These are phyloP conservation scores for Kitagawia praeruptora DNA, from an alignment of 129 eudicot genomes.

Conservation along the genomic window DNA sequence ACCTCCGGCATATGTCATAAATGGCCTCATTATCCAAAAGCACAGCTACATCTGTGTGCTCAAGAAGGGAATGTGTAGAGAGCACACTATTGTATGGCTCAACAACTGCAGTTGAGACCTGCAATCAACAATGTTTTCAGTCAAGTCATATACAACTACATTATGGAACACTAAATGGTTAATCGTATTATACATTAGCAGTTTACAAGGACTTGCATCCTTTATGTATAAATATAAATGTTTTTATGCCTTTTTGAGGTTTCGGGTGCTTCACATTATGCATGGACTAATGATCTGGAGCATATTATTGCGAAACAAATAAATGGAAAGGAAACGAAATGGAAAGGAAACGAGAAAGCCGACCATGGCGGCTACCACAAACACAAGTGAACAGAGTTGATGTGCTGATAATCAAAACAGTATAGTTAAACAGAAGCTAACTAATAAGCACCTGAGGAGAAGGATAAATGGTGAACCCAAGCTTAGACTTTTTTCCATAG, in stretches of 20 bases:
- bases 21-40: constrained; percentile 94
- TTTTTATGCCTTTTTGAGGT: background rate
- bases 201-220: background rate
- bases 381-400: background rate
- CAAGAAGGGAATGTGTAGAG: constrained; percentile 90
- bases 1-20: constrained; percentile 78
- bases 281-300: background rate
- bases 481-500: constrained; percentile 97
- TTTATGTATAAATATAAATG: too few species aligned
- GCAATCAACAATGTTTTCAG: constrained; percentile 11
- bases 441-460: constrained; percentile 79
- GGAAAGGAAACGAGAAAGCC: background rate
- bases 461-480: constrained; percentile 96
- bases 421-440: background rate
- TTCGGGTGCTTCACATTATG: background rate
- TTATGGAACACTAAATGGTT: background rate
- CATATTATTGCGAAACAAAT: background rate
- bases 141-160: background rate
- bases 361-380: background rate
- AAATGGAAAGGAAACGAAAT: background rate
- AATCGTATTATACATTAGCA: background rate
- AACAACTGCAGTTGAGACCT: constrained; percentile 94
- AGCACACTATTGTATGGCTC: constrained; percentile 95
- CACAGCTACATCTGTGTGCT: constrained; percentile 89
- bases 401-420: background rate